phyloP scores from a whole-genome alignment of 306 rosid species.

The Cicer arietinum region DNA sequence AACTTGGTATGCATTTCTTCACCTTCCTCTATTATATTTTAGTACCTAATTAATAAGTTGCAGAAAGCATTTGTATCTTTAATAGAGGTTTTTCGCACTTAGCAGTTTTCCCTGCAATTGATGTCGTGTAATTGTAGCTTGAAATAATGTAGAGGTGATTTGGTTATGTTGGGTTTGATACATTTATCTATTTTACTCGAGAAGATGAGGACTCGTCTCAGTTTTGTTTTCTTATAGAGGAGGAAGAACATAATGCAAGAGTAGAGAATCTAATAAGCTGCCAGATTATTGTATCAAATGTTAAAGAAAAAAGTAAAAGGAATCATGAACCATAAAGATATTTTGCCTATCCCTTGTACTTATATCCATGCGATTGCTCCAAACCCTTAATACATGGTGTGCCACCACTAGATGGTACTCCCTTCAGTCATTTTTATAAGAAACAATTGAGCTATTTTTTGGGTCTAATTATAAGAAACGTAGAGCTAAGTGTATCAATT shows the following conservation, averaged over 20 bases:
- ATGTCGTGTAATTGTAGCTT: constrained; percentile 3
- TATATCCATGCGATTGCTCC: constrained; percentile 20
- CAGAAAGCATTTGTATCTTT: background rate
- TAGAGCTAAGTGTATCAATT: background rate
- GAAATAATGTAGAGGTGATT: constrained; percentile 23
- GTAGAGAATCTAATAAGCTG: constrained; percentile 7
- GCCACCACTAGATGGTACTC: constrained; percentile 12
- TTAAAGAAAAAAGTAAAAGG: background rate
- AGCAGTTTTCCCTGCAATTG: background rate
- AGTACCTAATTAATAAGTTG: constrained; percentile 1
- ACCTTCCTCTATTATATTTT: constrained; percentile 1
- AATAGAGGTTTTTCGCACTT: background rate
- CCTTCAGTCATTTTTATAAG: background rate
- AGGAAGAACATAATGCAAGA: constrained; percentile 27
- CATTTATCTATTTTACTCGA: background rate
- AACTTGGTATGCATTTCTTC: constrained; percentile 69
- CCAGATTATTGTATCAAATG: background rate
- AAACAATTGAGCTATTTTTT: background rate
- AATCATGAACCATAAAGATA: constrained; percentile 12
- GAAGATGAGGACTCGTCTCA: constrained; percentile 7
- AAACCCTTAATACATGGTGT: constrained; percentile 11
- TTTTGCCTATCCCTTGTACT: constrained; percentile 14
- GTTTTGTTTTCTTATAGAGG: constrained; percentile 24
- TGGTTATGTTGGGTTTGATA: background rate
- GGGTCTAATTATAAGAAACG: background rate